These are phyloP conservation scores for Kondoa subrosea DNA, from an alignment of 768 basidiomycete genomes.

Conservation along the genomic window DNA sequence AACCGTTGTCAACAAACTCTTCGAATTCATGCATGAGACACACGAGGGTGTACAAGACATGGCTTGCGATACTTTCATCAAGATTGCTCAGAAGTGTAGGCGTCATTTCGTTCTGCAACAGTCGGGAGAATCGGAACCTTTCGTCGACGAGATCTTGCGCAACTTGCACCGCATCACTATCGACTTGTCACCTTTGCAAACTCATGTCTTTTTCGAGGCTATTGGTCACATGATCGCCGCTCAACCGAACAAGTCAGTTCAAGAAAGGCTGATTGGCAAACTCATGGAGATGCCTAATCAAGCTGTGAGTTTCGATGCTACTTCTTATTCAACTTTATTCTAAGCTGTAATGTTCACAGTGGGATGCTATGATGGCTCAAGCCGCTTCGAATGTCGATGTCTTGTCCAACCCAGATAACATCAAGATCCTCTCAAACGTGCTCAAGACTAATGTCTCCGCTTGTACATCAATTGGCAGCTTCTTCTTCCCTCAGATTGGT, in stretches of 20 bases:
- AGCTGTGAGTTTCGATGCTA: conserved; percentile 46
- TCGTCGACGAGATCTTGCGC: conserved; percentile 90
- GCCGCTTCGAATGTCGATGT: conserved; percentile 85
- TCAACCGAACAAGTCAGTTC: conserved; percentile 91
- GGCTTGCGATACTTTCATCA: conserved; percentile 99
- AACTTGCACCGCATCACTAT: conserved; percentile 82
- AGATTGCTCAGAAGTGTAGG: conserved; percentile 83
- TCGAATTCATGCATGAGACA: conserved; percentile 99
- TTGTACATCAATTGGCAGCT: conserved; percentile 87
- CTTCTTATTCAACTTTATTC: too few species aligned
- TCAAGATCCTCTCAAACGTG: conserved; percentile 90
- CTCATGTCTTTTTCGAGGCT: conserved; percentile 97
- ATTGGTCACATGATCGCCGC: conserved; percentile 99
- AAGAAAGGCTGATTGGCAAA: conserved; percentile 84
- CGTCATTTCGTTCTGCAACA: conserved; percentile 98
- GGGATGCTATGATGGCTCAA: conserved; percentile 94
- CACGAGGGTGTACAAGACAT: conserved; percentile 99
- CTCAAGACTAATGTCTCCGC: conserved; percentile 97
- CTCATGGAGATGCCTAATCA: conserved; percentile 95
- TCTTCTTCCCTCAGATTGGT: conserved; percentile 92
- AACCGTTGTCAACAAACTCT: conserved; percentile 97
- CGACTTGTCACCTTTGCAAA: conserved; percentile 84
- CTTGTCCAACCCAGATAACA: conserved; percentile 72
- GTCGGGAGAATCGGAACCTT: conserved; percentile 88
- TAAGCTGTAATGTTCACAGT: conserved; percentile 38